Evolutionary conservation across 768 basidiomycete species (phyloP), one percentile per base, ranked within the genome.

Genomic region (Suillus occidentalis): DNA sequence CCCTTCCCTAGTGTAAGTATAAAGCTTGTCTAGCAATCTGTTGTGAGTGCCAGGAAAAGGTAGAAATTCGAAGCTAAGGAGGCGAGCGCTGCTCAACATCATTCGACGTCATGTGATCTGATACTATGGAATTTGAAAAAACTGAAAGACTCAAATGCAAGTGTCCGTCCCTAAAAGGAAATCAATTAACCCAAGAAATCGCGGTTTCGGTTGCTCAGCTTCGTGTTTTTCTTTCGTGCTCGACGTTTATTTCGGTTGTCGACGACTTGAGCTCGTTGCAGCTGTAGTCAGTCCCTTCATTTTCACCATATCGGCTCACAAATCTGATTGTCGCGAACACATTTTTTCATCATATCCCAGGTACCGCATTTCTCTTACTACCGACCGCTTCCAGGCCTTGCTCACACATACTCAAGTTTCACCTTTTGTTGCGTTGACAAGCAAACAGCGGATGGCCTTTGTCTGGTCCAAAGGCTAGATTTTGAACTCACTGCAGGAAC

Each of bases 401-500:
- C 18, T 59, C 25, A 40, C 57, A 18, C 9, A 14, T 25, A 16
- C 4, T 25, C 58, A 42, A 59, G 58, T 66, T 47, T 65, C 61
- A 59, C 10, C 14, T 53, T 45, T 45, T 55, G 50, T 62, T 47
- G 47, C 36, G 39, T 65, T 50, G 52, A 50, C 64, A 52, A 64
- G 56, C 61, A 52, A 60, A 67, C 67, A 64, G 61, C 73, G 72
- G 63, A 75, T 74, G 73, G 62, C 66, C 47, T 63, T 70, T 73
- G 64, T 47, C 52, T 62, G 37, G 50, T 28, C 31, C 42, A 22
- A 31, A 39, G 25, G 40, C 34, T 61, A 69, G 61, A 47, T 67
- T 55, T 62, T 70, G 63, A 71, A 60, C 50, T 57, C 52, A n/a
- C 60, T 53, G 61, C n/a, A 36, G 50, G 53, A 31, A 63, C 50